Evolutionary conservation across 352 stramenopile genomes (phyloP), one percentile per base, ranked within the genome.

Genomic region (Pythium periplocum): DNA sequence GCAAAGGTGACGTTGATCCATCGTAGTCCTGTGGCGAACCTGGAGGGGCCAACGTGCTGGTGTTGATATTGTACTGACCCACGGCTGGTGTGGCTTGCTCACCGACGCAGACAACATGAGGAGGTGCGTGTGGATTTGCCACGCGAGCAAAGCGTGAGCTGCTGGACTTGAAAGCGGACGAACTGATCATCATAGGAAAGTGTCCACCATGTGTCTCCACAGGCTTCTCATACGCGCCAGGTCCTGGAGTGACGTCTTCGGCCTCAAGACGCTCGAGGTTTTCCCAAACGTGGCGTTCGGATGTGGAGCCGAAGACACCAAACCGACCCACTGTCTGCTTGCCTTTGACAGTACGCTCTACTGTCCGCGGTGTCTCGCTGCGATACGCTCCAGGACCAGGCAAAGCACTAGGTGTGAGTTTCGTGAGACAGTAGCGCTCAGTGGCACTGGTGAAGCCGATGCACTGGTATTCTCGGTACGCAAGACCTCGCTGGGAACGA

Each of bases 301-400:
- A 82, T 2, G 70, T 91, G 9, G 78, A 78, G n/a, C 81, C 81
- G 56, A 91, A 91, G 12, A 86, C 68, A 33, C 81, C 78, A 44
- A 82, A 80, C 42, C 81, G 75, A 2, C 81, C 81, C 12, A 90
- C 69, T 6, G 63, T 67, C 8, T 82, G 61, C 37, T 75, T 76
- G 3, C 64, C 55, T 59, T 68, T 69, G 26, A 87, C 71, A 4
- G 65, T 34, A 10, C 80, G 64, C n/a, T 76, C 69, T 1, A 90
- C 53, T 1, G 81, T 88, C 2, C 78, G 63, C 8, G 78, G 78
- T 6, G 73, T 89, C 60, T 87, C 78, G 43, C 61, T 81, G 42
- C 69, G 73, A 63, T 89, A 89, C 1, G 78, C 57, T 0, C 75
- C 75, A 4, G 73, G 78, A 1, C 78, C 78, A 10, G 72, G 73